phyloP scores from a whole-genome alignment of 352 stramenopile genomes.

The Globisporangium paddicum region DNA sequence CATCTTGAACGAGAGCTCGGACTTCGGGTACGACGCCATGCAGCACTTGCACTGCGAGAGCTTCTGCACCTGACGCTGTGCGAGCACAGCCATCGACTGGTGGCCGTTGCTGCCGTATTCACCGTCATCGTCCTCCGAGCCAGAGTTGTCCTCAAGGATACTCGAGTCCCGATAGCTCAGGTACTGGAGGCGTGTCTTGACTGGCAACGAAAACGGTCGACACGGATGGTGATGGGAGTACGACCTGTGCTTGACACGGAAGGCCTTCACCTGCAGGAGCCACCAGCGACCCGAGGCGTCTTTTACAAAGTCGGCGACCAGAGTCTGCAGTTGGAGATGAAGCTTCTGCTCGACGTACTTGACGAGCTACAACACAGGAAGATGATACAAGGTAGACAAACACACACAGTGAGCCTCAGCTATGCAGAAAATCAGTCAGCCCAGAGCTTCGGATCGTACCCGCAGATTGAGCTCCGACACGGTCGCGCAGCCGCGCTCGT shows the following conservation, averaged over 20 bases:
- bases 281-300: slow-evolving; percentile 65
- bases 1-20: slow-evolving; percentile 85
- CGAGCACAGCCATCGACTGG: slow-evolving; percentile 18
- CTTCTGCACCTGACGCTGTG: slow-evolving; percentile 64
- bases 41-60: slow-evolving; percentile 80
- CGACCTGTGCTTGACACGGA: slow-evolving; percentile 39
- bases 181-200: slow-evolving; percentile 41
- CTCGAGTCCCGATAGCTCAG: slow-evolving; percentile 63
- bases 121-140: slow-evolving; percentile 39
- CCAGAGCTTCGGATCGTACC: slow-evolving; percentile 28
- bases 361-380: slow-evolving; percentile 35
- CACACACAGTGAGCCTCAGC: neutral
- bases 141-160: slow-evolving; percentile 52
- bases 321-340: slow-evolving; percentile 49
- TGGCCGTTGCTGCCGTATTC: slow-evolving; percentile 9
- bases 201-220: slow-evolving; percentile 31
- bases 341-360: slow-evolving; percentile 68
- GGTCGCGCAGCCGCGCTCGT: slow-evolving; percentile 54
- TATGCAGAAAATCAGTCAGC: neutral
- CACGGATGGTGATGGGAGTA: slow-evolving; percentile 18
- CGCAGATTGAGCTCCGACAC: slow-evolving; percentile 68
- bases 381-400: neutral
- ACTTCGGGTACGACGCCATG: slow-evolving; percentile 59
- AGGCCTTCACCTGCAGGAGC: slow-evolving; percentile 78
- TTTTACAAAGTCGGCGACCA: slow-evolving; percentile 73